phyloP scores from a whole-genome alignment of 176 grass and related monocot genomes.

The Phragmites australis region DNA sequence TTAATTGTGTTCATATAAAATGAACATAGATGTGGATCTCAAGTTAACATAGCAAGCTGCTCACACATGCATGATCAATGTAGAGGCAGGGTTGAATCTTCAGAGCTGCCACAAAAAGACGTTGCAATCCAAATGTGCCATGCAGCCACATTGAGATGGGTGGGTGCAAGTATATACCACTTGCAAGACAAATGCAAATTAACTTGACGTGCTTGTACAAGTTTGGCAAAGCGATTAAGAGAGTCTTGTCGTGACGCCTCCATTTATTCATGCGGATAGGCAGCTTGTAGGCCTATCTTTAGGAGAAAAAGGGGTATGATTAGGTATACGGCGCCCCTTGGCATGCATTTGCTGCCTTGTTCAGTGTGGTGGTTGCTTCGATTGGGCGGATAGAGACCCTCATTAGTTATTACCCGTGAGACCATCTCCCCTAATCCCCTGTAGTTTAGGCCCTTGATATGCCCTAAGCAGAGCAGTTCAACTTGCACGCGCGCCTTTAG shows the following conservation, averaged over 20 bases:
- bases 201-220: too few relatives aligned
- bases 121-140: background rate
- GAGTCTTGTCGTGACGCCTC: conserved; percentile 29
- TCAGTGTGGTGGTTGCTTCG: conserved; percentile 70
- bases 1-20: too few relatives aligned
- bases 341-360: too few relatives aligned
- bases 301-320: conserved; percentile 34
- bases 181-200: conserved; percentile 18
- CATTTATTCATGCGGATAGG: conserved; percentile 35
- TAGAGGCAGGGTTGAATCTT: background rate
- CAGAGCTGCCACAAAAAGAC: background rate
- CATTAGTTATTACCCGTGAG: conserved; percentile 14
- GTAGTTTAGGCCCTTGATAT: conserved; percentile 40
- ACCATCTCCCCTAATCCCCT: conserved; percentile 39
- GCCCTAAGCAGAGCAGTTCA: conserved; percentile 29
- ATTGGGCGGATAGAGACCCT: conserved; percentile 43
- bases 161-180: too few relatives aligned
- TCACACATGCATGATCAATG: background rate
- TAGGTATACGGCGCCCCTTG: conserved; percentile 59
- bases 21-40: background rate
- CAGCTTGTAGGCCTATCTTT: conserved; percentile 41
- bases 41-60: background rate
- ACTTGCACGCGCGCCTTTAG: background rate
- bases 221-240: too few relatives aligned
- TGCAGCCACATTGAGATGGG: too few relatives aligned